Evolutionary conservation across 331 rosid species (phyloP), one percentile per base, ranked within the genome.

Genomic region (Malus hybrid): DNA sequence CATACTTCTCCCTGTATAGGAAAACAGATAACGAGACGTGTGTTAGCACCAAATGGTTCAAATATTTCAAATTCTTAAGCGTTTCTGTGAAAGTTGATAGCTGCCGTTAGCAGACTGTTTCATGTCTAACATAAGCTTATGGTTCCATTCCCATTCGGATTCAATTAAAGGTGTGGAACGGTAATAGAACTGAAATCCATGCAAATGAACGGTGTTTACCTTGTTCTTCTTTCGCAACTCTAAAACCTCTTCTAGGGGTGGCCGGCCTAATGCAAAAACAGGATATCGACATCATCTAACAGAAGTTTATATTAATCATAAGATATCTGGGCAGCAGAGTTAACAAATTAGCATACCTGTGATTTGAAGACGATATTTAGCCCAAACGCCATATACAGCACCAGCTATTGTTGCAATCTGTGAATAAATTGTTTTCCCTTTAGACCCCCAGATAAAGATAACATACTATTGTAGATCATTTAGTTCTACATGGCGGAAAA

Each of bases 281-380:
- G 44, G 39, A 10, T 33, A 75, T 50, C 48, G 28, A 27, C 57
- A 72, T 39, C 42, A 83, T 56, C 61, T 42, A 74, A 33, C 39
- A 48, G 2, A 24, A 27, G 46, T 56, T 9, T 5, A 20, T 24
- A 59, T 59, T 11, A 28, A 59, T 33, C 54, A 54, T 56, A 60
- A 46, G 55, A 61, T 55, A 33, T 65, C 73, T 22, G 70, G 39
- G 32, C 65, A 22, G 65, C 67, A 62, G 22, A 69, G 24, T 10
- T 19, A 22, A 55, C 5, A 15, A 66, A 65, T 63, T n/a, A 54
- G 69, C 55, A 76, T 79, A 88, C 99, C 96, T 63, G 97, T 92
- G 36, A 94, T 61, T 79, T 85, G 99, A 70, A 94, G 97, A 70
- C 93, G 96, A 65, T 92, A 92, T 74, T 86, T 92, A 62, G 99